Evolutionary conservation across 306 rosid genomes (phyloP).

Genomic region (Argentina anserina): DNA sequence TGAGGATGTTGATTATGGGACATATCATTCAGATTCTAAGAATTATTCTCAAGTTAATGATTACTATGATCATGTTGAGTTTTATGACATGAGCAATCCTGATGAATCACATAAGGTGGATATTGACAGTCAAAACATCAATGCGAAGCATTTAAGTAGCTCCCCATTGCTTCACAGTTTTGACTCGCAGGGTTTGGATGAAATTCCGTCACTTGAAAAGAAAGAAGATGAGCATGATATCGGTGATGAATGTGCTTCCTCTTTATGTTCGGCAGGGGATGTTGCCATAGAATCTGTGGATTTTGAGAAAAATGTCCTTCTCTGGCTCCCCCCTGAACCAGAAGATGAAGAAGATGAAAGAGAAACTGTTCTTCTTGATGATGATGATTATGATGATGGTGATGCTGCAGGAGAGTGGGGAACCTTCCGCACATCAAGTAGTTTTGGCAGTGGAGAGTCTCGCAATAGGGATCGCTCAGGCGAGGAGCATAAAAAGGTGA

Average conservation of each 20-base stretch:
- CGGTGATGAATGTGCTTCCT: constrained; percentile 62
- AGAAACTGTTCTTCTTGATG: constrained; percentile 61
- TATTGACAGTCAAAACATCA: constrained; percentile 44
- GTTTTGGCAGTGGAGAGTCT: constrained; percentile 76
- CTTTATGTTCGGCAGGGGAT: constrained; percentile 48
- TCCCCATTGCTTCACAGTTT: constrained; percentile 41
- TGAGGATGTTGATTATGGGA: constrained; percentile 49
- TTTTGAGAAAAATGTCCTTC: constrained; percentile 88
- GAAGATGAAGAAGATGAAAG: constrained; percentile 91
- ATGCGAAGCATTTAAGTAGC: constrained; percentile 30
- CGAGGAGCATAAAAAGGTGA: constrained; percentile 69
- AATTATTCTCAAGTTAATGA: constrained; percentile 50
- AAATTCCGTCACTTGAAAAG: constrained; percentile 31
- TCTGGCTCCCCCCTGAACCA: constrained; percentile 98
- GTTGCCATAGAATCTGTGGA: constrained; percentile 74
- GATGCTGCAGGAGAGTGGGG: constrained; percentile 79
- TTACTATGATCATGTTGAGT: constrained; percentile 52
- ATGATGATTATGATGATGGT: constrained; percentile 77
- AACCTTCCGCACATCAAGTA: constrained; percentile 49
- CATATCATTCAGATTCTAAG: constrained; percentile 50
- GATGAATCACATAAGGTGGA: constrained; percentile 47
- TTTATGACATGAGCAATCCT: constrained; percentile 48
- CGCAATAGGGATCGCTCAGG: constrained; percentile 57
- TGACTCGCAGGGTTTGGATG: constrained; percentile 53
- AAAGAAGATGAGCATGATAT: constrained; percentile 53